Evolutionary conservation across 2,329 filamentous ascomycete species (phyloP), one percentile per base, ranked within the genome.

Genomic region (Dactylellina haptotyla): DNA sequence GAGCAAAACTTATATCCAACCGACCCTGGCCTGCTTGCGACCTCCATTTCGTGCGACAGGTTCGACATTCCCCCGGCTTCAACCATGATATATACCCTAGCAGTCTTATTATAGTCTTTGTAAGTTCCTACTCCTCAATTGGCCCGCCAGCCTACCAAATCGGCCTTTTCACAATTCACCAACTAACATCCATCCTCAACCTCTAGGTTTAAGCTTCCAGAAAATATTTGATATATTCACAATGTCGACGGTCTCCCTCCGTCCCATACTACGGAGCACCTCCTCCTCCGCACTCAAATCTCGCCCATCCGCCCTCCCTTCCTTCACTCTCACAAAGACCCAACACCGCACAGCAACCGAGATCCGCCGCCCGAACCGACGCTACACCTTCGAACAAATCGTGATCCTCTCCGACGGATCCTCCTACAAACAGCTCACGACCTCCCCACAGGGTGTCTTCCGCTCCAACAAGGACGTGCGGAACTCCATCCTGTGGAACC

Each of bases 311-410:
- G 63, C 62, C 3, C 10, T 51, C 4, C 28, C 48, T 14, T 45
- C 64, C 14, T 58, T 59, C 50, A 23, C 69, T 23, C 81, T 82
- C 82, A 54, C 90, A 93, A 83, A 84, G 88, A 80, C 89, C 93
- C 73, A 88, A 92, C 80, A 65, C 28, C 43, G 67, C 23, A 72
- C 43, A 2, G 95, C 95, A 58, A 93, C 91, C 23, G 90, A 97
- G 75, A 87, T 98, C 80, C 87, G 86, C 75, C 92, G 95, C 14
- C 93, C 93, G n/a, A 90, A 93, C 79, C 88, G 93, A 4, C 94
- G 95, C 43, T 98, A 97, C 85, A 92, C 90, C 77, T 98, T 97
- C 85, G 97, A 94, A n/a, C 95, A 99, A 83, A 87, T 99, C 73
- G 85, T 99, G 77, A 93, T 93, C 61, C 89, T 98, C 76, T 92